Evolutionary conservation across 202 grass and related monocot species (phyloP), one percentile per base, ranked within the genome.

Genomic region (Tripidium arundinaceum): DNA sequence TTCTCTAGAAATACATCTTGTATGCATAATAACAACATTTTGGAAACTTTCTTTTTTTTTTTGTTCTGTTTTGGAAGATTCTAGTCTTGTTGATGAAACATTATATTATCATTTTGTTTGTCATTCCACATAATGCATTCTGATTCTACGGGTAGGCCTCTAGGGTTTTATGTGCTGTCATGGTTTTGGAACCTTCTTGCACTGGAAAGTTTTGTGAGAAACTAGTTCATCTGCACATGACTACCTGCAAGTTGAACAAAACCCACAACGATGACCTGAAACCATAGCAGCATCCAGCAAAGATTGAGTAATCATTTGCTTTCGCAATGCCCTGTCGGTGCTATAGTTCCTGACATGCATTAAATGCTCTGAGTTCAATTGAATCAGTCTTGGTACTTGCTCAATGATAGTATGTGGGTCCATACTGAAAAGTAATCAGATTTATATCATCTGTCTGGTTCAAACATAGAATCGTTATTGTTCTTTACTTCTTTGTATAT

Each of bases 231-330:
- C 21, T 70, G 27, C 25, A 28, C 40, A 70, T 15, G 1, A 8
- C 14, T 70, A 27, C 67, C 41, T 70, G 67, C 14, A 46, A 18
- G 22, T 45, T 18, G 24, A 70, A 46, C 40, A 28, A 15, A 70
- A 27, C 65, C 65, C 37, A 68, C 37, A 68, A 9, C 8, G n/a
- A 55, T 57, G 24, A 57, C 29, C 42, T 76, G 46, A 71, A 62
- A 76, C 6, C 24, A 70, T 24, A 79, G 62, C 15, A 16, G 0
- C 4, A 28, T 74, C 19, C 15, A 83, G 3, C 16, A 50, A 68
- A 16, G 46, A 61, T 68, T 2, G 47, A 68, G 62, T 74, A 13
- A 42, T 55, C 41, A 70, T 80, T 84, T 80, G 14, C 8, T 26
- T 27, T 73, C 1, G 25, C 1, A 1, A 58, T 38, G 5, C 1